A percentile compares a stretch with the other conserved stretches of the same genome.
Evolutionary conservation across 2,329 filamentous ascomycete species (phyloP).

Genomic region (Aspergillus oerlinghausenensis): DNA sequence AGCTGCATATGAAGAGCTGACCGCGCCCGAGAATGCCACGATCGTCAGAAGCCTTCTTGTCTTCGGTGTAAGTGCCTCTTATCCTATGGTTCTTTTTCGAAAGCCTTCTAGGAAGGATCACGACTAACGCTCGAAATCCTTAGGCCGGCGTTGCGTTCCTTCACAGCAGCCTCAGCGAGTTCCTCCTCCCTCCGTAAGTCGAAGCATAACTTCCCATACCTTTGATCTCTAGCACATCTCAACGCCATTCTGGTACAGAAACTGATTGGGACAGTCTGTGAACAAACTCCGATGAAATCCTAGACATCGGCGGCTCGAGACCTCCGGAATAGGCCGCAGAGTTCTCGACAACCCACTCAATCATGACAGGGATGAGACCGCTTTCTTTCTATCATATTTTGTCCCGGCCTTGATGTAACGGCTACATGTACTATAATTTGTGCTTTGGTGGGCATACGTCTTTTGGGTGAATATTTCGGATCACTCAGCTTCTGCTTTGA

Average conservation of each 20-base stretch:
- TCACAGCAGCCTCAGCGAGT: slow-evolving; percentile 63
- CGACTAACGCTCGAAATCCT: slow-evolving; percentile 3
- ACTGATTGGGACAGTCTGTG: slow-evolving; percentile 16
- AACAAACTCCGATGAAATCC: slow-evolving; percentile 8
- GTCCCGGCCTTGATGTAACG: slow-evolving; percentile 12
- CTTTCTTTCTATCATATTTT: slow-evolving; percentile 6
- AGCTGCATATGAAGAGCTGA: slow-evolving; percentile 59
- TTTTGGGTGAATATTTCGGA: slow-evolving; percentile 6
- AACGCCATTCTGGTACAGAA: slow-evolving; percentile 3
- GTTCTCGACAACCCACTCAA: background rate
- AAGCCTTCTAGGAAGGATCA: slow-evolving; percentile 5
- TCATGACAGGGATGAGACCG: background rate
- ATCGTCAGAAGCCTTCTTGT: slow-evolving; percentile 64
- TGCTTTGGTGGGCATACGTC: slow-evolving; percentile 15
- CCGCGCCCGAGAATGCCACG: slow-evolving; percentile 63
- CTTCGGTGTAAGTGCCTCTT: slow-evolving; percentile 57
- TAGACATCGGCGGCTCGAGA: background rate
- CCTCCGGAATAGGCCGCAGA: background rate
- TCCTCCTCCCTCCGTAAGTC: slow-evolving; percentile 59
- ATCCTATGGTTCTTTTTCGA: background rate
- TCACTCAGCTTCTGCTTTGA: background rate
- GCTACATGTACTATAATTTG: slow-evolving; percentile 24
- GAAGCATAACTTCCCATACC: slow-evolving; percentile 18
- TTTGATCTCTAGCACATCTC: background rate
- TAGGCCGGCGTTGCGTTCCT: slow-evolving; percentile 64